Base-by-base conservation (phyloP, 176 grass and related monocot genomes). In the Bothriochloa decipiens region DNA sequence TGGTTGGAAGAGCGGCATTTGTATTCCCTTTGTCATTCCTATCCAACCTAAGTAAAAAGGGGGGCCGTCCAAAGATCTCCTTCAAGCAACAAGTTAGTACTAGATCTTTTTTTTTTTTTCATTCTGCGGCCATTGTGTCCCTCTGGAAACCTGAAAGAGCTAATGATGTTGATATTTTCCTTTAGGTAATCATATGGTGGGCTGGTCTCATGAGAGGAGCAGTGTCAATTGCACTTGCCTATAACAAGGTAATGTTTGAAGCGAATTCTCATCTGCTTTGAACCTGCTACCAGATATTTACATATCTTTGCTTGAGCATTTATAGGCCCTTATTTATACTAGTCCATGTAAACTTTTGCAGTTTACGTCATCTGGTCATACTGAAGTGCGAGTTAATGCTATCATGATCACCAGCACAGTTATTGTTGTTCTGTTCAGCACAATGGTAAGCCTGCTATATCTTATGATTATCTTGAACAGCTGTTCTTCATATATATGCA, bases 141-240 rank as follows among this genome's bases (percentile, higher is more conserved):
- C 6, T 89, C 52, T 33, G 14, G 22, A 45, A 84, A 72, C 45
- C 46, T 50, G 46, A 45, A 45, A 22, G 80, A 65, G 36, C n/a
- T 84, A 77, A 87, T 7, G 35, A 50, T 86, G 62, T 23, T 75
- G 39, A 76, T 49, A 65, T 82, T 84, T 78, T 82, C 76, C 40
- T 46, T 63, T 69, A 98, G 93, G 70, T 95, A 5, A 90, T 91
- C 75, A 92, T 98, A 74, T 95, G 93, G 96, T 98, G 96, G 96
- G 93, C 96, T 29, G 95, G 95, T 91, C 92, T 98, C 39, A 95
- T 98, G 95, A 95, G 95, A 91, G 95, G 95, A 86, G 96, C 96
- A 85, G 96, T 98, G 71, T 98, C 96, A 78, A 95, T 98, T 79
- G 96, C 96, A 86, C 96, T 98, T 79, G 96, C 96, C n/a, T 98